Evolutionary conservation across 306 rosid species (phyloP), one percentile per base, ranked within the genome.

Genomic region (Trifolium pratense): DNA sequence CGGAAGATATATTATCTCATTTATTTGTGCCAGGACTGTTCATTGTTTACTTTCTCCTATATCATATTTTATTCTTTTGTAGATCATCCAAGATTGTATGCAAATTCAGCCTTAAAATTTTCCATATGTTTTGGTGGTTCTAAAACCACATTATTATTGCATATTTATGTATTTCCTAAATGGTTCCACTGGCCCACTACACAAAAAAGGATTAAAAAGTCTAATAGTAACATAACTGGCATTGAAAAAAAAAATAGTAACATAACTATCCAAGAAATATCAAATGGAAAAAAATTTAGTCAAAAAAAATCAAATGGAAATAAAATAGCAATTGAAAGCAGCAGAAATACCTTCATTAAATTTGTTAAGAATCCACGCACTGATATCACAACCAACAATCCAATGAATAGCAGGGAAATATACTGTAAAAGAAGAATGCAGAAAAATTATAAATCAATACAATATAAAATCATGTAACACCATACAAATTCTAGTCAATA

Each of bases 351-450:
- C 99, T 94, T 94, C 99, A 91, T 94, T 49, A 94, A 87, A 86
- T 94, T 94, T 76, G 97, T 88, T 83, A 94, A 78, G 86, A 94
- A 94, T 64, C 99, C 99, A 57, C 96, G 96, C 65, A 94, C 95
- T 13, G 99, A 94, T 81, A 89, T 91, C 43, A 87, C 99, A 31
- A 94, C 82, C 91, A 94, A 78, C 89, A 94, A 83, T 84, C 99
- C 97, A 0, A 94, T 94, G 86, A 94, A 94, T 67, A 89, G 77
- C 66, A 91, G 87, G 74, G 99, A 94, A 65, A 91, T 91, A 78
- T 94, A 91, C 99, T 94, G 93, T 66, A 87, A 78, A 39, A 72
- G 36, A 70, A 82, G 36, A 70, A 82, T 16, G 53, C 45, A 9
- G 36, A 70, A 51, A 59, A 63, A 4, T 77, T 55, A 6, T 56